These are phyloP conservation scores for Macrophomina pseudophaseolina DNA, from an alignment of 2,329 filamentous ascomycete species.

Conservation along the genomic window DNA sequence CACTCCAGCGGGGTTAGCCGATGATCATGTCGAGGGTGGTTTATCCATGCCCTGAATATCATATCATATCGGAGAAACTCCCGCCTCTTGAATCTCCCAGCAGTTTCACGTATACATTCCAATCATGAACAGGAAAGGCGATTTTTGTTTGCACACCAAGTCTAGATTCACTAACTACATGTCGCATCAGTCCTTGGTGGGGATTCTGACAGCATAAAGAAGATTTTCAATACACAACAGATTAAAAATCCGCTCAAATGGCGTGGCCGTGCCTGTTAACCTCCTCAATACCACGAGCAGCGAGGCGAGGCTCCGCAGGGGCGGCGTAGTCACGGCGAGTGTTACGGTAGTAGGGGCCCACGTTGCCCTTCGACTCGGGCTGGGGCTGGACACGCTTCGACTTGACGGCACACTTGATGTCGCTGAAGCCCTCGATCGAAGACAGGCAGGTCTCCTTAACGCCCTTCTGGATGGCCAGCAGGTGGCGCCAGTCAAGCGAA, in stretches of 20 bases:
- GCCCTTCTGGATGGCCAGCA: constrained; percentile 15
- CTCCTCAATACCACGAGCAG: neutral
- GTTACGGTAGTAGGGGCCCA: neutral
- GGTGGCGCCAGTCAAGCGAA: constrained; percentile 36
- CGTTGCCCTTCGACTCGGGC: neutral
- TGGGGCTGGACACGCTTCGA: neutral
- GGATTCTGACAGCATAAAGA: neutral
- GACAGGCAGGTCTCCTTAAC: constrained; percentile 14
- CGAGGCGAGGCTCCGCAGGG: neutral
- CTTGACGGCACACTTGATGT: neutral
- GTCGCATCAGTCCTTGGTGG: too few species aligned
- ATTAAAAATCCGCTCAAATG: neutral
- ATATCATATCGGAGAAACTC: too few species aligned
- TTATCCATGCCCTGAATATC: neutral
- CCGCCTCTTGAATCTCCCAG: neutral
- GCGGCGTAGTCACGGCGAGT: constrained; percentile 5
- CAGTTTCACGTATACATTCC: constrained; percentile 6
- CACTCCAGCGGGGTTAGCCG: neutral
- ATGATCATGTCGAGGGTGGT: constrained; percentile 1
- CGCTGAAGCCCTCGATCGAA: constrained; percentile 12
- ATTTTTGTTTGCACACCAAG: neutral
- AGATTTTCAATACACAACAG: neutral
- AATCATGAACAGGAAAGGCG: neutral
- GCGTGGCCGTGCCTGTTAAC: constrained; percentile 4
- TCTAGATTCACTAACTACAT: neutral